phyloP scores from a whole-genome alignment of 164 flowering plant genomes.

The Hamamelis virginiana region DNA sequence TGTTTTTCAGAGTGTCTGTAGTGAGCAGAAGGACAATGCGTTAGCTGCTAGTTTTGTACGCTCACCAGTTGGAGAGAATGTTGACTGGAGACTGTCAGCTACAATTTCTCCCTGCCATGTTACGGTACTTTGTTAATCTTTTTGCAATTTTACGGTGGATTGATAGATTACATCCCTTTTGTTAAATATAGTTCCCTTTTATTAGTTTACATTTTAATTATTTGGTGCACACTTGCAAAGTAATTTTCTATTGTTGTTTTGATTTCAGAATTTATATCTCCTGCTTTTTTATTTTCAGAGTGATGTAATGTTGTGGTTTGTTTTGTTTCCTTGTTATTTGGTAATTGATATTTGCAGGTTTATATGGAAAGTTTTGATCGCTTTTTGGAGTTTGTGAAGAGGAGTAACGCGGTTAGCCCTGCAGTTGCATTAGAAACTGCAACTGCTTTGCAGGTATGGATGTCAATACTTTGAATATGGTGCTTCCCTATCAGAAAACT shows the following conservation, averaged over 20 bases:
- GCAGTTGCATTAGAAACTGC: constrained; percentile 94
- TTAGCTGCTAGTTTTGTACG: constrained; percentile 79
- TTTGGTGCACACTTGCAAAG: no score
- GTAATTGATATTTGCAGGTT: constrained; percentile 42
- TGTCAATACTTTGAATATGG: neutral
- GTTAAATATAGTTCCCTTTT: neutral
- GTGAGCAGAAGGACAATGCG: constrained; percentile 87
- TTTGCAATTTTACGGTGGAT: neutral
- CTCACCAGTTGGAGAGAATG: constrained; percentile 79
- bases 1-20: constrained; percentile 76
- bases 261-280: no score
- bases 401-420: constrained; percentile 94
- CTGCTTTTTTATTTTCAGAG: no score
- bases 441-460: constrained; percentile 87
- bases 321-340: no score
- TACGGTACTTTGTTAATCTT: constrained; percentile 50
- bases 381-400: constrained; percentile 70
- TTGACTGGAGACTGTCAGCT: constrained; percentile 97
- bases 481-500: neutral
- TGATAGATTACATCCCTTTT: neutral
- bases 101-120: constrained; percentile 96
- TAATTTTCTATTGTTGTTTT: no score
- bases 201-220: neutral
- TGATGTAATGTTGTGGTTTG: no score
- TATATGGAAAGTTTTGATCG: constrained; percentile 83